Percentiles rank a stretch among this genome's conserved stretches.
These are phyloP conservation scores for Cucurbitaria berberidis DNA, from an alignment of 2,329 filamentous ascomycete species.

Conservation along the genomic window DNA sequence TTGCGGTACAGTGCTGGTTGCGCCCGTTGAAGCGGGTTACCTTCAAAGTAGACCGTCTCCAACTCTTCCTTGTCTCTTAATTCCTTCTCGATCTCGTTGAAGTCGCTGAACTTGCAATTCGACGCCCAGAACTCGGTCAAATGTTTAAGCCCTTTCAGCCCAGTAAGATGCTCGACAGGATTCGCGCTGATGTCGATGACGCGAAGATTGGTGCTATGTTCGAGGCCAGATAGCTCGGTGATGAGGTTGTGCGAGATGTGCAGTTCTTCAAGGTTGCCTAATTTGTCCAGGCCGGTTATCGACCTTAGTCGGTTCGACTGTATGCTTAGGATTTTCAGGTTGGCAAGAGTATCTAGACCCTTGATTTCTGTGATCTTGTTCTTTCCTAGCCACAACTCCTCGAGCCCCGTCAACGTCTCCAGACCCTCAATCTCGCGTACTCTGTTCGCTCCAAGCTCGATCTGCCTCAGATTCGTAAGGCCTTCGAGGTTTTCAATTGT, in stretches of 20 bases:
- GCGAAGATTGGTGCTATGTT: slow-evolving; percentile 59
- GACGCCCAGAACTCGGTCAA: slow-evolving; percentile 95
- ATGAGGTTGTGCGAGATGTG: slow-evolving; percentile 97
- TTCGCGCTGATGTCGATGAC: slow-evolving; percentile 93
- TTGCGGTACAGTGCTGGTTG: slow-evolving; percentile 89
- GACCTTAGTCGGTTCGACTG: slow-evolving; percentile 91
- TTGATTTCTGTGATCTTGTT: slow-evolving; percentile 91
- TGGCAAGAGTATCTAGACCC: slow-evolving; percentile 74
- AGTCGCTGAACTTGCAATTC: slow-evolving; percentile 81
- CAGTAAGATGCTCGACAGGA: slow-evolving; percentile 74
- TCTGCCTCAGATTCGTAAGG: slow-evolving; percentile 74
- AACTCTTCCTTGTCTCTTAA: slow-evolving; percentile 79
- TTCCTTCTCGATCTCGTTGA: slow-evolving; percentile 80
- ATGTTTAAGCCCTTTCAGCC: slow-evolving; percentile 70
- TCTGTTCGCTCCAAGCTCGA: slow-evolving; percentile 91
- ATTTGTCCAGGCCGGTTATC: slow-evolving; percentile 75
- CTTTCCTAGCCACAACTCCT: slow-evolving; percentile 93
- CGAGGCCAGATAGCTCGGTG: slow-evolving; percentile 73
- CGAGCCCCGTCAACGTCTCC: slow-evolving; percentile 75
- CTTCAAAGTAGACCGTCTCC: slow-evolving; percentile 94
- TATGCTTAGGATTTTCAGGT: slow-evolving; percentile 86
- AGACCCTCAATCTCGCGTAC: slow-evolving; percentile 89
- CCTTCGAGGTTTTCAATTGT: slow-evolving; percentile 84
- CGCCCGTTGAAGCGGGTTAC: slow-evolving; percentile 83
- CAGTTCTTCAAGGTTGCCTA: slow-evolving; percentile 83